phyloP scores from a whole-genome alignment of 345 rosid genomes.

The Populus tremula region DNA sequence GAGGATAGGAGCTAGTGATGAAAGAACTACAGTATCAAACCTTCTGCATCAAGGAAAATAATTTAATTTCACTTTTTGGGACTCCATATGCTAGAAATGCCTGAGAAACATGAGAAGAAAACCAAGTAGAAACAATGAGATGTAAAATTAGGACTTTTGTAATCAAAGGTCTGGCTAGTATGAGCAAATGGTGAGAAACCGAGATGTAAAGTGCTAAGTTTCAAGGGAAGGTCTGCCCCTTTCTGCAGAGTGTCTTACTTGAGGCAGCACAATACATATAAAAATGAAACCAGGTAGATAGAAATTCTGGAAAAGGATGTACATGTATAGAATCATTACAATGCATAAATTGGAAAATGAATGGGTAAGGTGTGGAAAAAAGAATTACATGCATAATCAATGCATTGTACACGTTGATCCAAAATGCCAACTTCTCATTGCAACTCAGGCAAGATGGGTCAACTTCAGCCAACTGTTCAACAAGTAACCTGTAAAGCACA shows the following conservation, averaged over 20 bases:
- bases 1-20: not conserved
- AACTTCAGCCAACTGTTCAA: slow-evolving; percentile 80
- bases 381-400: slow-evolving; percentile 88
- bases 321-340: not conserved
- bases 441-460: slow-evolving; percentile 65
- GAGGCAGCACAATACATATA: not conserved
- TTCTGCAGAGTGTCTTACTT: not conserved
- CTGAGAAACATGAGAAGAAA: slow-evolving; percentile 39
- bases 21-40: slow-evolving; percentile 32
- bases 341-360: not conserved
- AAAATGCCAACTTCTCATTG: slow-evolving; percentile 90
- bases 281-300: not conserved
- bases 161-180: not conserved
- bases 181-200: not conserved
- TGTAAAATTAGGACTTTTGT: not conserved
- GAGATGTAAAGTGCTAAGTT: slow-evolving; percentile 4
- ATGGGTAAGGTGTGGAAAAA: slow-evolving; percentile 5
- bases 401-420: slow-evolving; percentile 95
- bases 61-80: slow-evolving; percentile 86
- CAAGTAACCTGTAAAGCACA: slow-evolving; percentile 58
- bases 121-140: not conserved
- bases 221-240: not conserved
- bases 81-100: slow-evolving; percentile 96
- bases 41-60: slow-evolving; percentile 97
- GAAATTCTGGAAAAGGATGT: not conserved